Percentiles rank a stretch among this genome's conserved stretches.
phyloP scores from a whole-genome alignment of 2,329 filamentous ascomycete species.

The Fusarium pseudoanthophilum region DNA sequence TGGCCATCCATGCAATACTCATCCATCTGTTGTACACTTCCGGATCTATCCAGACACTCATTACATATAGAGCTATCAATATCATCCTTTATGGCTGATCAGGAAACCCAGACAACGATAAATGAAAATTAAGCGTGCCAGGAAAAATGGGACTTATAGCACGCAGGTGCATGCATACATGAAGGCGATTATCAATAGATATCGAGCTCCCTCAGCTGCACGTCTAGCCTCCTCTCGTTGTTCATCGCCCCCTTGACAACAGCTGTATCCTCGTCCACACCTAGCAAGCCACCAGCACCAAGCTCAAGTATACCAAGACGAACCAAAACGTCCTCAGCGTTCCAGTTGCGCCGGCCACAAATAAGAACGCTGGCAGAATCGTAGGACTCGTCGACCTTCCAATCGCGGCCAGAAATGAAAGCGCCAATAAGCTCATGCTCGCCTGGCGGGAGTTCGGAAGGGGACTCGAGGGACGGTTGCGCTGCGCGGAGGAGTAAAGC shows the following conservation, averaged over 20 bases:
- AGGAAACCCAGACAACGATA: conserved; percentile 1
- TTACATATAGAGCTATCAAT: conserved; percentile 30
- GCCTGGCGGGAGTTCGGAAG: conserved; percentile 35
- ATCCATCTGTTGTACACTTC: conserved; percentile 13
- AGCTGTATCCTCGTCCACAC: conserved; percentile 39
- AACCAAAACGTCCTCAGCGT: conserved; percentile 43
- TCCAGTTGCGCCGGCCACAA: conserved; percentile 45
- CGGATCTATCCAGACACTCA: conserved; percentile 32
- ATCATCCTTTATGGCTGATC: neutral
- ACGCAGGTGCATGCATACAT: neutral
- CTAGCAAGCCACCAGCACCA: conserved; percentile 42
- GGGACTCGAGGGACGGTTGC: conserved; percentile 18
- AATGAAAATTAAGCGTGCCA: conserved; percentile 2
- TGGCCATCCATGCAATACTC: conserved; percentile 18
- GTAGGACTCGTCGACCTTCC: conserved; percentile 43
- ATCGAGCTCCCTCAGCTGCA: conserved; percentile 49
- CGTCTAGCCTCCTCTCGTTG: conserved; percentile 43
- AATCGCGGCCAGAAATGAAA: conserved; percentile 48
- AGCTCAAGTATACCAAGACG: conserved; percentile 48
- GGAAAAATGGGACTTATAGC: neutral
- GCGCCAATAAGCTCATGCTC: conserved; percentile 44
- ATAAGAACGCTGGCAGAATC: conserved; percentile 46
- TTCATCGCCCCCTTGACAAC: conserved; percentile 45
- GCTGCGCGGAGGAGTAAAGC: conserved; percentile 38
- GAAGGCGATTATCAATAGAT: conserved; percentile 44